Conservation (phyloP, 192 early-diverging fungal genomes). For the Coemansia sp. region DNA sequence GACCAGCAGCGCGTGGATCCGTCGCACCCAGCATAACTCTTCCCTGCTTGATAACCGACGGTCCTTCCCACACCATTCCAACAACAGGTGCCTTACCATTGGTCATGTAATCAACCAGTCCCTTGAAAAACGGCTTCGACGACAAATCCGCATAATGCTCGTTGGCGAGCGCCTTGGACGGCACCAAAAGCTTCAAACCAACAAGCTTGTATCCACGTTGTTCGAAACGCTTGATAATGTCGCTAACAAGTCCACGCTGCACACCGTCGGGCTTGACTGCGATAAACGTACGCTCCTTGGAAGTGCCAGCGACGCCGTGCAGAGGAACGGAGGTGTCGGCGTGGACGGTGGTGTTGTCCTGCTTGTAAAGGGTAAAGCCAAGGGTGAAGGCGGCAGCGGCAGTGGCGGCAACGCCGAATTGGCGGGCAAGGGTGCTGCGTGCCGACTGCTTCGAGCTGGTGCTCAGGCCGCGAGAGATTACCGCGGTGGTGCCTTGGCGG, state of each 20-base stretch:
- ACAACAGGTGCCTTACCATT: slow-evolving; percentile 83
- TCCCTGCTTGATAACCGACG: slow-evolving; percentile 84
- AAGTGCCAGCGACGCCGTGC: slow-evolving; percentile 60
- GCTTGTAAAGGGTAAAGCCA: slow-evolving; percentile 36
- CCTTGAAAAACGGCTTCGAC: slow-evolving; percentile 83
- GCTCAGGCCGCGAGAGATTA: slow-evolving; percentile 31
- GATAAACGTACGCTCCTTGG: slow-evolving; percentile 73
- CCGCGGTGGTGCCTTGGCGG: slow-evolving; percentile 36
- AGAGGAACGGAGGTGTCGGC: slow-evolving; percentile 49
- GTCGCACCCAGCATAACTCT: slow-evolving; percentile 89
- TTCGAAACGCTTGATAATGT: slow-evolving; percentile 87
- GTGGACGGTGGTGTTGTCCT: slow-evolving; percentile 15
- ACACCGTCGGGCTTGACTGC: slow-evolving; percentile 84
- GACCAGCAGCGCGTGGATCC: slow-evolving; percentile 81
- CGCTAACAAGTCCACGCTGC: slow-evolving; percentile 82
- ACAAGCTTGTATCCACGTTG: slow-evolving; percentile 88
- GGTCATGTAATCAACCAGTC: slow-evolving; percentile 91
- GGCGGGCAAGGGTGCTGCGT: slow-evolving; percentile 14
- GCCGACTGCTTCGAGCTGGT: slow-evolving; percentile 25
- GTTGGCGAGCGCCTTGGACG: slow-evolving; percentile 66
- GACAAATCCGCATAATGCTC: slow-evolving; percentile 86
- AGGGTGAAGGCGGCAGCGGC: slow-evolving; percentile 33
- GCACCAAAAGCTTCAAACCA: slow-evolving; percentile 74
- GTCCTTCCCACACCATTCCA: slow-evolving; percentile 82
- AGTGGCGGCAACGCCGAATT: slow-evolving; percentile 35